A percentile compares a stretch with the other conserved stretches of the same genome.
Evolutionary conservation across 306 rosid species (phyloP).

Genomic region (Spatholobus suberectus): DNA sequence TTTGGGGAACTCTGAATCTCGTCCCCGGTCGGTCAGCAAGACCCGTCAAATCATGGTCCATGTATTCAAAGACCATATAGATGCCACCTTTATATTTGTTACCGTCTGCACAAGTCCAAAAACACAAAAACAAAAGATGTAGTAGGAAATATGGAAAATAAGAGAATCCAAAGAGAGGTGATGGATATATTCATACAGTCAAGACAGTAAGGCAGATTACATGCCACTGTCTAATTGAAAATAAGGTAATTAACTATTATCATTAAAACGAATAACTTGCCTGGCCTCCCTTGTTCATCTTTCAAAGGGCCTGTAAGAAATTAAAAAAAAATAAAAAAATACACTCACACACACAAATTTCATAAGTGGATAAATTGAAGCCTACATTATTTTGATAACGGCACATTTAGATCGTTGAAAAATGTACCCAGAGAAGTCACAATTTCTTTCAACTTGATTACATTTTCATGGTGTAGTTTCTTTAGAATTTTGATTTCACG

Average conservation of each 20-base stretch:
- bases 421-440: constrained; percentile 69
- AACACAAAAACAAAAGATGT: constrained; percentile 1
- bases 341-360: constrained; percentile 16
- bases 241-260: constrained; percentile 12
- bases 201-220: constrained; percentile 20
- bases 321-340: too few relatives aligned
- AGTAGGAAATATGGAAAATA: neutral
- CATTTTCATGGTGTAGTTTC: constrained; percentile 76
- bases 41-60: constrained; percentile 87
- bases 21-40: constrained; percentile 79
- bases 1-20: constrained; percentile 83
- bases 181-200: neutral
- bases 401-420: constrained; percentile 12
- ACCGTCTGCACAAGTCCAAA: constrained; percentile 47
- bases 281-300: constrained; percentile 74
- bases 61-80: constrained; percentile 84
- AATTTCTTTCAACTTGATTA: constrained; percentile 73
- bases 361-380: neutral
- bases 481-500: constrained; percentile 76
- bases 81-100: constrained; percentile 72
- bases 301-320: constrained; percentile 57
- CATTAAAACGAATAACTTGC: constrained; percentile 37
- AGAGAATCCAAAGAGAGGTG: neutral
- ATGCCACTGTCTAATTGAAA: neutral
- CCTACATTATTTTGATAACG: neutral